phyloP scores from a whole-genome alignment of 345 rosid genomes.

The Murraya koenigii region DNA sequence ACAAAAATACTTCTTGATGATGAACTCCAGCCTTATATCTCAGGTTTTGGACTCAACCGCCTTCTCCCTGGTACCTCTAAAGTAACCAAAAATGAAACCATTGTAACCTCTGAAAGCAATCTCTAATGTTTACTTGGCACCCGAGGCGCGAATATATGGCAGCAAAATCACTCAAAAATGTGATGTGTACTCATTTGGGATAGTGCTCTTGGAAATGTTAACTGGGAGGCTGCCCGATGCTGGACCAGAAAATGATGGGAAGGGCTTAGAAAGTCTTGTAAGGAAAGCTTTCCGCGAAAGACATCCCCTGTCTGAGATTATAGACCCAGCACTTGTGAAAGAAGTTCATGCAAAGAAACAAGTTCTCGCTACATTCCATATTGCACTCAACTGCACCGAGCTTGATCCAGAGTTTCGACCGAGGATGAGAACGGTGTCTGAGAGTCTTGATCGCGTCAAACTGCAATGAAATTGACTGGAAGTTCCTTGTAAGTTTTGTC shows the following conservation, averaged over 20 bases:
- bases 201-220: conserved; percentile 79
- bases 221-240: conserved; percentile 64
- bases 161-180: conserved; percentile 78
- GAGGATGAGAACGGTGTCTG: conserved; percentile 77
- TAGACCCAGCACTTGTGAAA: conserved; percentile 58
- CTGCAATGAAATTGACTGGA: conserved; percentile 24
- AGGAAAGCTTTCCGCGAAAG: conserved; percentile 70
- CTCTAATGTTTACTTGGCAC: conserved; percentile 61
- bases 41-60: conserved; percentile 71
- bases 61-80: conserved; percentile 47
- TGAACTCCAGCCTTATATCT: conserved; percentile 75
- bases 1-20: conserved; percentile 84
- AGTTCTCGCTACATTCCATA: conserved; percentile 61
- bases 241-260: conserved; percentile 54
- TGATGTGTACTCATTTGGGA: conserved; percentile 85
- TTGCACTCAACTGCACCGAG: conserved; percentile 89
- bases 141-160: conserved; percentile 67
- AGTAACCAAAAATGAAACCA: conserved; percentile 36
- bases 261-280: conserved; percentile 61
- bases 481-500: conserved; percentile 19
- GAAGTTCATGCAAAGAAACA: conserved; percentile 72
- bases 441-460: conserved; percentile 71
- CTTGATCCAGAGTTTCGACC: conserved; percentile 89
- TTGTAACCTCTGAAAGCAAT: conserved; percentile 39
- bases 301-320: conserved; percentile 63